A percentile compares a stretch with the other conserved stretches of the same genome.
Conservation (phyloP, 805 yeast genomes). For the Cyberlindnera mississippiensis region DNA sequence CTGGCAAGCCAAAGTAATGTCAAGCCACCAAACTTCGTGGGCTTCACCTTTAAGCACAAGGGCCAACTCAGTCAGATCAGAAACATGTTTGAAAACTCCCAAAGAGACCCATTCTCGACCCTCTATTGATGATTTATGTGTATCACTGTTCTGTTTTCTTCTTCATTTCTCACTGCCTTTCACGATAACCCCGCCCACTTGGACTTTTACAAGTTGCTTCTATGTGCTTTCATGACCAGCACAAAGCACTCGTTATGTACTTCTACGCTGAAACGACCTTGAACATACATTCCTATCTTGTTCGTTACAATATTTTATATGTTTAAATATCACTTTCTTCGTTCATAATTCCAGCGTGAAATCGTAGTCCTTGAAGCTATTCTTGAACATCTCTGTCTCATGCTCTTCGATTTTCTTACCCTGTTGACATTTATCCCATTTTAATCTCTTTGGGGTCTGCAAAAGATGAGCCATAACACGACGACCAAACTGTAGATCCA, state of each 20-base stretch:
- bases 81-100: slow-evolving; percentile 23
- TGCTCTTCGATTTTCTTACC: slow-evolving; percentile 53
- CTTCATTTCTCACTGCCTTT: background rate
- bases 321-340: background rate
- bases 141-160: slow-evolving; percentile 1
- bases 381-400: slow-evolving; percentile 63
- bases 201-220: no score
- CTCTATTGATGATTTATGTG: slow-evolving; percentile 16
- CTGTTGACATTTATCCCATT: slow-evolving; percentile 79
- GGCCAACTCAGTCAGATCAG: slow-evolving; percentile 28
- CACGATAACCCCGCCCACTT: no score
- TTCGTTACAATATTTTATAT: background rate
- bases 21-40: slow-evolving; percentile 73
- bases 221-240: no score
- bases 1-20: slow-evolving; percentile 63
- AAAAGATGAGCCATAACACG: slow-evolving; percentile 66
- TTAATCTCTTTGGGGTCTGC: slow-evolving; percentile 54
- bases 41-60: slow-evolving; percentile 91
- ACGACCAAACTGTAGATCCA: slow-evolving; percentile 84
- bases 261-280: no score
- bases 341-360: slow-evolving; percentile 33
- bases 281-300: background rate
- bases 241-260: no score
- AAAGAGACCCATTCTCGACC: slow-evolving; percentile 28
- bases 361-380: slow-evolving; percentile 50